Base-by-base conservation (phyloP, 106 monocot species). In the Dendrobium catenatum region DNA sequence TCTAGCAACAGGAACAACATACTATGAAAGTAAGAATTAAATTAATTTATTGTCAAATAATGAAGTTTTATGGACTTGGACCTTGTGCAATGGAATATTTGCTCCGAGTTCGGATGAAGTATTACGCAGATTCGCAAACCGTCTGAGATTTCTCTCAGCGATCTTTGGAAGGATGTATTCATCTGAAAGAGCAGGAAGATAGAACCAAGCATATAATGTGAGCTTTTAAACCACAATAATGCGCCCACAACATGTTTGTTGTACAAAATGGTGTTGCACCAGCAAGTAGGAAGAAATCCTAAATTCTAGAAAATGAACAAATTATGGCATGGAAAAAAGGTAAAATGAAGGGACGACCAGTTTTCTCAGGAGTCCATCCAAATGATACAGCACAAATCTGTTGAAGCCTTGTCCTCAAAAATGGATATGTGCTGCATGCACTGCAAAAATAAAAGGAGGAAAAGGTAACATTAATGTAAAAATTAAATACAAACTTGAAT, bases 81-180 rank as follows among this genome's bases (percentile, higher is more conserved):
- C 91, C 87, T 80, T 78, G 31, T 92, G 77, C 76, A 89, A 77
- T 48, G 87, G 81, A 84, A 84, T 79, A 42, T 41, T 81, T 31
- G 77, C 80, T 76, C 93, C 95, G 19, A 85, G 46, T 48, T 79
- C 75, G 74, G 85, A 89, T 81, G 89, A 88, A 40, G 73, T 81
- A 7, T 85, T 43, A 48, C 91, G 90, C 22, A 96, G 80, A 68
- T 93, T 93, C 15, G 86, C 85, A 86, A 96, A 96, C 64, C 89
- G 86, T 24, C 95, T 84, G 17, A 96, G 88, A 85, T 96, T 85
- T 87, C 95, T 93, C 79, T 96, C 93, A 54, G 91, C 93, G 75
- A 96, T 89, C 78, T 93, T 96, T 11, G 93, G 95, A 82, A 96
- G 91, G 66, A 96, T 96, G 81, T 96, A 96, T 77, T 93, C 78